Percentiles rank a stretch among this genome's conserved stretches.
Conservation (phyloP, 2,329 filamentous ascomycete genomes). For the Scytalidium lignicola region DNA sequence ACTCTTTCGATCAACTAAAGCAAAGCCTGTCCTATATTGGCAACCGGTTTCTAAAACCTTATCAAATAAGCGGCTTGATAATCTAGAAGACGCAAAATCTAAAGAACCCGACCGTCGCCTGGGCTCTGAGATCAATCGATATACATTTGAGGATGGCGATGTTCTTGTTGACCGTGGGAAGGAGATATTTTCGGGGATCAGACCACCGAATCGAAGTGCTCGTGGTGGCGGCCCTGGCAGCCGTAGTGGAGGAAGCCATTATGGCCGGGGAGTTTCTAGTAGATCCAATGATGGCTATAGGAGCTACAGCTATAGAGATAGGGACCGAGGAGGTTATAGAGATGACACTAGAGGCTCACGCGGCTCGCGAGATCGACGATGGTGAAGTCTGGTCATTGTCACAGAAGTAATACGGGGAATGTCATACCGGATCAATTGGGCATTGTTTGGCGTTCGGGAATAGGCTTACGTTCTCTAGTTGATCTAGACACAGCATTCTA, state of each 20-base stretch:
- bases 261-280: not conserved
- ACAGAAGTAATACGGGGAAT: not conserved
- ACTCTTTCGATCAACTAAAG: conserved; percentile 52
- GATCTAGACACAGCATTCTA: no score
- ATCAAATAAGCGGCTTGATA: conserved; percentile 58
- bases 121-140: conserved; percentile 49
- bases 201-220: conserved; percentile 38
- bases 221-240: not conserved
- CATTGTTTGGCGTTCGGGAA: not conserved
- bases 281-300: not conserved
- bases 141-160: conserved; percentile 65
- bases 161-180: conserved; percentile 66
- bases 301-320: not conserved
- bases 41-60: conserved; percentile 59
- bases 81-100: conserved; percentile 40
- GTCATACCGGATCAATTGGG: not conserved
- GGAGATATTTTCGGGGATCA: conserved; percentile 62
- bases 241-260: not conserved
- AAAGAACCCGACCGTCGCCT: conserved; percentile 32
- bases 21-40: conserved; percentile 62
- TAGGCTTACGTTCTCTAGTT: not conserved
- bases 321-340: not conserved
- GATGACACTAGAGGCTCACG: not conserved
- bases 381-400: not conserved
- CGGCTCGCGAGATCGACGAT: not conserved